Evolutionary conservation across 1,284 basidiomycete species (phyloP), one percentile per base, ranked within the genome.

Genomic region (Apiotrichum gamsii): DNA sequence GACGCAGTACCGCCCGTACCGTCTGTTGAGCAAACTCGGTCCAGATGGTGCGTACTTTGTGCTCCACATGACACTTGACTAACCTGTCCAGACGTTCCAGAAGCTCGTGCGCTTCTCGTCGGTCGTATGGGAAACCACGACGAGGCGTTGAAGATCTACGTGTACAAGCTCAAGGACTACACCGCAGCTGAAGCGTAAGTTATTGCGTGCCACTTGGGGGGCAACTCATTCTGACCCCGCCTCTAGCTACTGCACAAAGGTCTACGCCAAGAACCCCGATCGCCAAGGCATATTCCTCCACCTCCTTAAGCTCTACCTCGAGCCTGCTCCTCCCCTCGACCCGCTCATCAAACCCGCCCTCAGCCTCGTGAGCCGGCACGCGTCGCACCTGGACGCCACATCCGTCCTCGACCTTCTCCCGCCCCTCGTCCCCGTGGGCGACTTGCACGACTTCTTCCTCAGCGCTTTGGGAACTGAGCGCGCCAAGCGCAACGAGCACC

Each of bases 71-170:
- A n/a, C n/a, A n/a, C n/a, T 19, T 14, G 39, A 18, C 39, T 53
- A 35, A 29, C 19, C 8, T 24, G 16, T 15, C 55, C 65, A 85
- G 88, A 88, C 56, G 75, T 91, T 40, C 87, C 80, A 50, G 87
- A 94, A 65, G 89, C 88, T 1, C 82, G 90, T 31, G 94, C 95
- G 0, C 81, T 94, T 46, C 77, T 98, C 4, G 76, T 97, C 4
- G 95, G 94, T 3, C 80, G 87, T 18, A 77, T 97, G 51, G 90
- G 88, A 0, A 82, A 88, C 50, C 91, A 98, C 61, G 88, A 94
- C 58, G 87, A 85, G 51, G 94, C 94, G 0, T 79, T 99, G 20
- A 85, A 89, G 62, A 81, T 95, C 21, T 97, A 97, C 67, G 90
- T 93, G 1, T 85, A 94, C 63, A 81, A 82, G 36, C 75, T 96